These are phyloP conservation scores for Xanthoconium separans DNA, from an alignment of 1,284 basidiomycete species.

Conservation along the genomic window DNA sequence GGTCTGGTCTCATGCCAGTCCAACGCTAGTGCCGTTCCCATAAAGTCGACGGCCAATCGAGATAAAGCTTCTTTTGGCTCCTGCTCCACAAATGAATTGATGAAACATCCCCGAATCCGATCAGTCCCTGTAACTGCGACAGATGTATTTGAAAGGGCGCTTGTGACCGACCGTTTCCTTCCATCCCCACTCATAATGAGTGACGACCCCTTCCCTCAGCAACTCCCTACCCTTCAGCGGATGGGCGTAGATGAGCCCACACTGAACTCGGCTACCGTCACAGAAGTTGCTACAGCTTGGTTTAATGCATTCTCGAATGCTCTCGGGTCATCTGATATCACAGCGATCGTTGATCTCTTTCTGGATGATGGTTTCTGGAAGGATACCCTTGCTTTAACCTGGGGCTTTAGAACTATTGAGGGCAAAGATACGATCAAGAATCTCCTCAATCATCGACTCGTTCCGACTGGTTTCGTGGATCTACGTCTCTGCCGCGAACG, in stretches of 20 bases:
- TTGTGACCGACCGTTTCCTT: not conserved
- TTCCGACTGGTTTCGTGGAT: constrained; percentile 30
- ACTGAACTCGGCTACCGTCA: constrained; percentile 12
- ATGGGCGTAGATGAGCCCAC: constrained; percentile 25
- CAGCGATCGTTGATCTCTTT: constrained; percentile 26
- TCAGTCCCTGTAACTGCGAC: not conserved
- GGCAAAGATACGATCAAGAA: constrained; percentile 24
- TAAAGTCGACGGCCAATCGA: not conserved
- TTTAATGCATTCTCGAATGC: constrained; percentile 32
- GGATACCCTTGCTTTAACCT: constrained; percentile 28
- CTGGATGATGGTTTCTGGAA: constrained; percentile 32
- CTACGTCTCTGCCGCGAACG: constrained; percentile 17
- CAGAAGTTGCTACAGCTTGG: constrained; percentile 29
- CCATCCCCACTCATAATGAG: constrained; percentile 13
- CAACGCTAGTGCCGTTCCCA: not conserved
- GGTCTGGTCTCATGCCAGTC: not conserved
- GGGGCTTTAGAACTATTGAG: constrained; percentile 30
- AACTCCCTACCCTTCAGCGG: constrained; percentile 29
- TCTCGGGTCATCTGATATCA: constrained; percentile 27
- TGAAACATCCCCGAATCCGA: not conserved
- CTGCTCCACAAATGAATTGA: not conserved
- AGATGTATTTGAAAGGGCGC: constrained; percentile 1
- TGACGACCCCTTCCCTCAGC: constrained; percentile 22
- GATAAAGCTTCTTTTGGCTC: not conserved
- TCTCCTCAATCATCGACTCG: constrained; percentile 31